Conservation (phyloP, 306 rosid species). For the Begonia loranthoides region DNA sequence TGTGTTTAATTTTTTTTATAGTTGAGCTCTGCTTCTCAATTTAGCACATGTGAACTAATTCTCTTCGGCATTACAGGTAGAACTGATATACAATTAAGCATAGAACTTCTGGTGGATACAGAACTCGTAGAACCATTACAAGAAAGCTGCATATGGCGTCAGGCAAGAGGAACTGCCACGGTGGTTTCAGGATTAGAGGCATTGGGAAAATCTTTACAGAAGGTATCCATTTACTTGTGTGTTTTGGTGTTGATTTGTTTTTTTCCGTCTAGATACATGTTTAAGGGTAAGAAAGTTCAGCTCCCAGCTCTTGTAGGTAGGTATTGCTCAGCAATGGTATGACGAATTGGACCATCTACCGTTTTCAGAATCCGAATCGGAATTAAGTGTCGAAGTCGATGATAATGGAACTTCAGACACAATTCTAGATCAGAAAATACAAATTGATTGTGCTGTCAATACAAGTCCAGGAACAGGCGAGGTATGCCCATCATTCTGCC, state of each 20-base stretch:
- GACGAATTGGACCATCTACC: slow-evolving; percentile 68
- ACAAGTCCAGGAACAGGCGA: slow-evolving; percentile 91
- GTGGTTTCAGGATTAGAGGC: slow-evolving; percentile 40
- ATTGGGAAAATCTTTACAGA: slow-evolving; percentile 30
- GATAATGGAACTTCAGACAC: slow-evolving; percentile 12
- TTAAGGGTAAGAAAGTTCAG: slow-evolving; percentile 11
- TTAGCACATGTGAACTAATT: no score
- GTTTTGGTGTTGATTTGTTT: slow-evolving; percentile 6
- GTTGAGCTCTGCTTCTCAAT: no score
- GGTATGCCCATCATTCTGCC: slow-evolving; percentile 25
- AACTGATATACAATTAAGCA: slow-evolving; percentile 37
- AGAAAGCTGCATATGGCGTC: slow-evolving; percentile 72
- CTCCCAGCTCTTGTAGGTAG: slow-evolving; percentile 33
- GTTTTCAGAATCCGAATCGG: slow-evolving; percentile 32
- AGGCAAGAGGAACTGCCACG: slow-evolving; percentile 71
- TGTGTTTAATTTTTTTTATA: no score
- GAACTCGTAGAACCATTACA: slow-evolving; percentile 67
- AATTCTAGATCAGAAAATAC: slow-evolving; percentile 25
- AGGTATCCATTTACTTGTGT: slow-evolving; percentile 27
- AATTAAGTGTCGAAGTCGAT: slow-evolving; percentile 23
- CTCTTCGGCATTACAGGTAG: slow-evolving; percentile 27
- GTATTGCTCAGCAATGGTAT: slow-evolving; percentile 78
- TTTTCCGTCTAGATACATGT: neutral
- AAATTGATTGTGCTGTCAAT: slow-evolving; percentile 29
- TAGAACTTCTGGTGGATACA: slow-evolving; percentile 48